Base-by-base conservation (phyloP, 345 rosid genomes). In the Moringa oleifera region DNA sequence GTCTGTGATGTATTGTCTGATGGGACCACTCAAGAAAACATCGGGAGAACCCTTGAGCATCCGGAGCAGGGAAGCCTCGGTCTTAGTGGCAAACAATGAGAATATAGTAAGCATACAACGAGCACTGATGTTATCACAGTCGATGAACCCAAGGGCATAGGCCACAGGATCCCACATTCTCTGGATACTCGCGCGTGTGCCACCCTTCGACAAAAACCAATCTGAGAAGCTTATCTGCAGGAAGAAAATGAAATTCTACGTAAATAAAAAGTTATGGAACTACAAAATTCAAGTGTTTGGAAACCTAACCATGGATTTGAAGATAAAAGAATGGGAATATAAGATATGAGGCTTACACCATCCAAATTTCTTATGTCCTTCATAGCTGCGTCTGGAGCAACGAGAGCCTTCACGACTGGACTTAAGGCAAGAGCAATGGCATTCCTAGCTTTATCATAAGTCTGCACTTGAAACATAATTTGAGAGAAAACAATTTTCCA, bases 161-260 rank as follows among this genome's bases (percentile, higher is more conserved):
- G 99, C 99, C 78, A 94, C 99, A 56, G 99, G 99, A 80, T 94
- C 97, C 98, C 98, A 93, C 98, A 93, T 82, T 80, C 98, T 85
- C 69, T 86, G 92, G 66, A 93, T 88, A 65, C 98, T 93, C 33
- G 49, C 68, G 20, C 96, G 80, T 12, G 97, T 90, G 55, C 98
- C 98, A 47, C 98, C 98, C 81, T 90, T 93, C 24, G 96, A 90
- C 75, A 94, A 53, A 78, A 94, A 94, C 99, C 99, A 94, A 69
- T 88, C 85, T n/a, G 96, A 90, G 81, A 93, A 93, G 83, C 99
- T 90, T 75, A 90, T 83, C 99, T 90, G 80, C 69, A 76, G 66
- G 71, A 25, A 60, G 36, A 12, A 56, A 59, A 64, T 50, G 19
- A 57, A 67, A 22, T 24, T 55, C 64, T 49, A 36, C 25, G 64